Evolutionary conservation across 352 stramenopile species (phyloP), one percentile per base, ranked within the genome.

Genomic region (Salisapilia sapeloensis): DNA sequence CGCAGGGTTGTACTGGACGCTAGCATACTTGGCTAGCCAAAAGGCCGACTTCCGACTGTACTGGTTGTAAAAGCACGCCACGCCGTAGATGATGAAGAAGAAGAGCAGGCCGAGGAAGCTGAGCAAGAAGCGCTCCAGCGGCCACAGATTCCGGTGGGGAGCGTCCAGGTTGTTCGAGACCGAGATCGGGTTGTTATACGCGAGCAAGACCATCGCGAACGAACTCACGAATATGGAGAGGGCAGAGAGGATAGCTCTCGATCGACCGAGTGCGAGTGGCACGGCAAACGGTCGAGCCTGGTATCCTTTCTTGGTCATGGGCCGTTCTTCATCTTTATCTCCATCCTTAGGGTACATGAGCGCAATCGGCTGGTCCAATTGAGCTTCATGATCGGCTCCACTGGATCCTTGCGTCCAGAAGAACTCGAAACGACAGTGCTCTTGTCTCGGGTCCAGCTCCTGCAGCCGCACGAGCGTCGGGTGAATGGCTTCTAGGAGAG

Each of bases 121-220:
- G 6, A 75, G 28, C 20, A 56, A 45, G 8, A 69, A 53, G 18
- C 54, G 53, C 40, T 69, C 48, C 39, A 74, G 47, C 18, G 53
- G 59, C 56, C 59, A 69, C 38, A 49, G 62, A 38, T 62, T 44
- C 22, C 49, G 61, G 23, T 52, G 46, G n/a, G 36, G 45, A 4
- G 43, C 42, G 29, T 48, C 28, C 13, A n/a, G n/a, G n/a, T n/a
- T n/a, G n/a, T n/a, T n/a, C n/a, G n/a, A n/a, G n/a, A n/a, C n/a
- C n/a, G 45, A 38, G 41, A 65, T 35, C 14, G 50, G 41, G 12
- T 55, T 55, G 14, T 39, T 46, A 30, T 48, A 56, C 32, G 56
- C 45, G 12, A 66, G 44, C 53, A 53, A 64, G 4, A 61, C 4
- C 16, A 66, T 23, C 25, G 61, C 6, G n/a, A 50, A 1, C 8